phyloP scores from a whole-genome alignment of 768 basidiomycete genomes.

The Cystofilobasidium bisporidii region DNA sequence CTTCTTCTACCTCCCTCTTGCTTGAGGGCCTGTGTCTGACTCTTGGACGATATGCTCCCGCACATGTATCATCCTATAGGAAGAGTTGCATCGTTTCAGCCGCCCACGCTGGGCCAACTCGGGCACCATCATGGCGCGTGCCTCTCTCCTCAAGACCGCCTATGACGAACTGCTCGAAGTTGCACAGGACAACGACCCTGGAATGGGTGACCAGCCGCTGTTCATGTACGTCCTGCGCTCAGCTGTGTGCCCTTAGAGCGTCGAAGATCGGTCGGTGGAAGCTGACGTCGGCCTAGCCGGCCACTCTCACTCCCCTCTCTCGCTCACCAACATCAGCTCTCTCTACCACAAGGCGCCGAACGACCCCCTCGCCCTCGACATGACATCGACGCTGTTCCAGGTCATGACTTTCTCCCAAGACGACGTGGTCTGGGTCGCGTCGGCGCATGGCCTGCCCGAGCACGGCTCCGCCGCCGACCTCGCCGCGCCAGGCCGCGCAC shows the following conservation, averaged over 20 bases:
- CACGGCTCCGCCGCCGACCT: too few species aligned
- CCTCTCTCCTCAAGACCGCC: not conserved
- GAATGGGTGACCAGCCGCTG: constrained; percentile 13
- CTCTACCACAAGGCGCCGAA: not conserved
- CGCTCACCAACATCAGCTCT: not conserved
- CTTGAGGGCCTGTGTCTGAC: too few species aligned
- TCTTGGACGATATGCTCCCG: too few species aligned
- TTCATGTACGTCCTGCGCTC: constrained; percentile 13
- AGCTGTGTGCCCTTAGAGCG: too few species aligned
- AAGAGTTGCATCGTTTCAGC: too few species aligned
- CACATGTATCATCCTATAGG: too few species aligned
- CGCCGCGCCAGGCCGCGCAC: not conserved
- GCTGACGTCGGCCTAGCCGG: too few species aligned
- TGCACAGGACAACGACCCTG: not conserved
- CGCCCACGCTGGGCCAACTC: constrained; percentile 14
- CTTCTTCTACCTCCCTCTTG: too few species aligned
- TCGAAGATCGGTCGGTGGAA: too few species aligned
- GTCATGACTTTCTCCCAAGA: not conserved
- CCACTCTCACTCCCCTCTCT: too few species aligned
- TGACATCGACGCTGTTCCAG: constrained; percentile 8
- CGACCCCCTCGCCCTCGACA: not conserved
- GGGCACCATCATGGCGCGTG: constrained; percentile 11
- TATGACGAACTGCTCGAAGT: not conserved
- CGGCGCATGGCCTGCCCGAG: not conserved
- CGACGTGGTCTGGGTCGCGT: not conserved